Evolutionary conservation across 2,329 filamentous ascomycete species (phyloP).

Genomic region (Sclerotinia nivalis): DNA sequence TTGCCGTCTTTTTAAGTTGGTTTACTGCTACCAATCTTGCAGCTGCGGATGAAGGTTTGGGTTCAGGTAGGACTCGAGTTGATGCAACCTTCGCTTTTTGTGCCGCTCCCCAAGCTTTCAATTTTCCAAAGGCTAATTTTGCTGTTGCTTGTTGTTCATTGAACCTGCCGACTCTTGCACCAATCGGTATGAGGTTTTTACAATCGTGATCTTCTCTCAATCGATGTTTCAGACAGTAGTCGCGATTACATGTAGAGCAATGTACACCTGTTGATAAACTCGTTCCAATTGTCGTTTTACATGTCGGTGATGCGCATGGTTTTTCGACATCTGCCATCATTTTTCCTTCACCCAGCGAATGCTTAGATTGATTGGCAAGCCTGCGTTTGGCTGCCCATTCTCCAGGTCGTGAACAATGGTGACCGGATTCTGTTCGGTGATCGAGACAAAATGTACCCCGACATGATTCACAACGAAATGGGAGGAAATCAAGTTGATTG

Average conservation of each 20-base stretch:
- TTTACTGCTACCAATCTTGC: conserved; percentile 70
- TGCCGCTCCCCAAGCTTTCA: conserved; percentile 77
- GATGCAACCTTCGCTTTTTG: conserved; percentile 59
- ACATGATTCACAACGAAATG: conserved; percentile 92
- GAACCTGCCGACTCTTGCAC: conserved; percentile 50
- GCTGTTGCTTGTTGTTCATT: conserved; percentile 61
- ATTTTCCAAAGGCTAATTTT: conserved; percentile 70
- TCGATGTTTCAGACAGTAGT: conserved; percentile 78
- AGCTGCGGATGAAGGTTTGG: conserved; percentile 62
- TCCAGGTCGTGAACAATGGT: conserved; percentile 64
- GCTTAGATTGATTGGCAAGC: conserved; percentile 53
- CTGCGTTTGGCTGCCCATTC: conserved; percentile 63
- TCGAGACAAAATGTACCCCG: conserved; percentile 85
- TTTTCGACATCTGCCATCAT: conserved; percentile 61
- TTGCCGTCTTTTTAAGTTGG: conserved; percentile 80
- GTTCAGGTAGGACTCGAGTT: conserved; percentile 57
- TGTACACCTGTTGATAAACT: conserved; percentile 66
- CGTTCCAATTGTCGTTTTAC: conserved; percentile 72
- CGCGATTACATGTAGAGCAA: conserved; percentile 68
- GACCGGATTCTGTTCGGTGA: conserved; percentile 82
- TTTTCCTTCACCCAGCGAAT: conserved; percentile 55
- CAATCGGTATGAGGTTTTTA: conserved; percentile 66
- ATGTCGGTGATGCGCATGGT: conserved; percentile 65
- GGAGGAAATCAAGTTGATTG: conserved; percentile 93
- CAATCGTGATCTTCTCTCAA: conserved; percentile 83